phyloP scores from a whole-genome alignment of 306 rosid genomes.

The Vigna unguiculata region DNA sequence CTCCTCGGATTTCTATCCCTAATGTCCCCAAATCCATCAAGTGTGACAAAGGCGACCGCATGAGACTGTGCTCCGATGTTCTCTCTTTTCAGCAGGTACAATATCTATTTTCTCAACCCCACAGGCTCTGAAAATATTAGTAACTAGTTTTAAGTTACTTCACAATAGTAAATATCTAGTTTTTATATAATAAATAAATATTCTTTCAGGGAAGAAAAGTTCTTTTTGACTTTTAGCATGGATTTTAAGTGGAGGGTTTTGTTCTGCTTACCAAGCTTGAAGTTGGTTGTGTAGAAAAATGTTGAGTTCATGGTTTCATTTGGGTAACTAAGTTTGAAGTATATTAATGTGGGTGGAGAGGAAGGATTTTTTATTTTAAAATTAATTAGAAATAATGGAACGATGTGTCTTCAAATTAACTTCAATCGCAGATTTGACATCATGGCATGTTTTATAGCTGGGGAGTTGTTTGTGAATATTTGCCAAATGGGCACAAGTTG shows the following conservation, averaged over 20 bases:
- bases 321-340: background rate
- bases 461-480: background rate
- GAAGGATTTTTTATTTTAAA: background rate
- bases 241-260: background rate
- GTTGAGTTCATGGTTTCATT: background rate
- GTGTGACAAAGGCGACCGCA: conserved; percentile 88
- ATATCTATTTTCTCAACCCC: background rate
- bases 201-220: background rate
- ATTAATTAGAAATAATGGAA: background rate
- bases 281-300: too few species aligned
- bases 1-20: conserved; percentile 64
- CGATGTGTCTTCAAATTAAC: too few species aligned
- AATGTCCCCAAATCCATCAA: conserved; percentile 82
- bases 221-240: background rate
- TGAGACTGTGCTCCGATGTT: conserved; percentile 75
- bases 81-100: conserved; percentile 84
- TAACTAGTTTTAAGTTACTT: background rate
- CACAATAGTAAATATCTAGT: background rate
- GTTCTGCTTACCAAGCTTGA: too few species aligned
- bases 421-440: too few species aligned
- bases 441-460: background rate
- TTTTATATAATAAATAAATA: too few species aligned
- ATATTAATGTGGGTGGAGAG: background rate
- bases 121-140: background rate
- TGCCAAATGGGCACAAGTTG: background rate